Evolutionary conservation across 2,329 filamentous ascomycete species (phyloP), one percentile per base, ranked within the genome.

Genomic region (Trichoderma sp.): DNA sequence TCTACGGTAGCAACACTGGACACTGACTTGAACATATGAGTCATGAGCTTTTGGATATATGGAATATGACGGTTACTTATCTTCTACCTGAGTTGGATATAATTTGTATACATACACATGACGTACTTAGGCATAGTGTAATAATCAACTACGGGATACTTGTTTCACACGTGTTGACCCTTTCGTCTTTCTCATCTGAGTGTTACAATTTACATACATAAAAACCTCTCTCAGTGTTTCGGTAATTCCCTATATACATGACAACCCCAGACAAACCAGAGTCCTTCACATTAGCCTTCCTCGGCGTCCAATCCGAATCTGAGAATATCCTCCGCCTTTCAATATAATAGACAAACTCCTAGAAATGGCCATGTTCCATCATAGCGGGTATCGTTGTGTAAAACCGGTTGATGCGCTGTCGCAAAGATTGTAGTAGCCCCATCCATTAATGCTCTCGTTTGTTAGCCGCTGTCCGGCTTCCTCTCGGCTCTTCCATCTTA

Each of bases 401-500:
- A 71, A 71, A 71, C 21, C 59, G 35, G 27, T 18, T 21, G 11
- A 50, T 35, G 68, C n/a, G 56, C 31, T 38, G 50, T 31, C 66
- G 8, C 31, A 63, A 63, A 50, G 56, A 53, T 33, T 24, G 56
- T 45, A 35, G 33, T 35, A 63, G 50, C 38, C 68, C 38, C 38
- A 29, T 63, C 33, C 35, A 31, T 50, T 50, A 50, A 71, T 63
- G 24, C 68, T 24, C 24, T 33, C 41, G 38, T 50, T 24, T 21
- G 38, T 50, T 50, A n/a, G 3, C 38, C 27, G 27, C n/a, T n/a
- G 5, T 29, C 12, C 27, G 12, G 38, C 11, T 18, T 53, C 27
- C 24, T 53, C 16, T 14, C 11, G 11, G 18, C 41, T 45, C 35
- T 53, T 14, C 7, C 16, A 11, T 12, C n/a, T 79, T 68, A 82